Evolutionary conservation across 345 rosid genomes (phyloP).

Genomic region (Bruguiera parviflora): DNA sequence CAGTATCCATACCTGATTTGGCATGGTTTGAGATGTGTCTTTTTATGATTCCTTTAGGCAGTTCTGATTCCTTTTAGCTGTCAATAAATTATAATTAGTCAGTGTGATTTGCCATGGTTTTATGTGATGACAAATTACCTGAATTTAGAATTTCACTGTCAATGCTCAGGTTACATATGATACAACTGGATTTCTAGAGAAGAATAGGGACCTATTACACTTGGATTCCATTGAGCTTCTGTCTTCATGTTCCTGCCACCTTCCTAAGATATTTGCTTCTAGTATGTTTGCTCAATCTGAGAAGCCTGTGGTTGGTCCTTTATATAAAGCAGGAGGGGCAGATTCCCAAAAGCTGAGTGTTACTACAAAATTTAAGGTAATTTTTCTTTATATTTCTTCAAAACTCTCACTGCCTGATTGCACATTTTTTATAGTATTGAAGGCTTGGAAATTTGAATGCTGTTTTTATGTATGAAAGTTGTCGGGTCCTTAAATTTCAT

Average conservation of each 20-base stretch:
- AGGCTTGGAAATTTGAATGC: too few species aligned
- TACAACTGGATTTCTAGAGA: constrained; percentile 91
- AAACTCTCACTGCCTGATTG: neutral
- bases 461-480: too few species aligned
- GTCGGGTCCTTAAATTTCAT: neutral
- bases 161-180: constrained; percentile 76
- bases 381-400: neutral
- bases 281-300: constrained; percentile 76
- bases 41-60: too few species aligned
- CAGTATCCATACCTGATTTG: too few species aligned
- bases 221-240: constrained; percentile 89
- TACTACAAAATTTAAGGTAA: constrained; percentile 90
- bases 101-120: neutral
- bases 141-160: constrained; percentile 27
- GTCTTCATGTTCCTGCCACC: constrained; percentile 82
- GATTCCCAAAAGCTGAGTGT: constrained; percentile 94
- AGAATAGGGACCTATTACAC: constrained; percentile 91
- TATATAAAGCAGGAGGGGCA: constrained; percentile 93
- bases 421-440: too few species aligned
- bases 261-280: constrained; percentile 88
- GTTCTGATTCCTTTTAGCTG: too few species aligned
- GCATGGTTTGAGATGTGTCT: too few species aligned
- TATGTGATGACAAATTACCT: constrained; percentile 10
- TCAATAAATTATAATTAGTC: too few species aligned
- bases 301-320: constrained; percentile 74